Evolutionary conservation across 2,329 filamentous ascomycete genomes (phyloP), one percentile per base, ranked within the genome.

Genomic region (Fusarium poae): DNA sequence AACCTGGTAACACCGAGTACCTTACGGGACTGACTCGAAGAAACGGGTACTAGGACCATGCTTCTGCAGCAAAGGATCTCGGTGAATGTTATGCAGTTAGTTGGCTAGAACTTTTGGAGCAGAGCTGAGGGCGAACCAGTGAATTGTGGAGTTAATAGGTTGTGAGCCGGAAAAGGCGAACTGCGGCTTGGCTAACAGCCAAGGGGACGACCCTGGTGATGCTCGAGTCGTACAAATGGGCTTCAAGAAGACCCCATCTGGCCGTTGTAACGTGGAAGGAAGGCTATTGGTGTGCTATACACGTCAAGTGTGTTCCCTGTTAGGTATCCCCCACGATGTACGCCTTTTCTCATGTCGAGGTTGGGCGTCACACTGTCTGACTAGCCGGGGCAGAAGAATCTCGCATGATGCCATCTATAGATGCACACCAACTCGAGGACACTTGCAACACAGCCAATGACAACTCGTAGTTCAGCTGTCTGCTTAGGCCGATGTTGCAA

Each of bases 231-330:
- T 37, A 42, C 27, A 48, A 11, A 20, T 23, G 23, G n/a, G 23
- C 32, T 13, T 34, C 11, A 15, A 20, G 43, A 61, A 16, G 20
- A 23, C 21, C 16, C n/a, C 18, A 20, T 20, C 9, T 16, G 15
- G 30, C n/a, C 10, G 29, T 25, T 37, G 66, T 18, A 32, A 67
- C 39, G 53, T 50, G 53, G 39, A 35, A 70, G 64, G 57, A 67
- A 51, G 18, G 50, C 53, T 60, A 70, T 46, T n/a, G 40, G 20
- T 54, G 46, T 52, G 35, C 13, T 25, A 13, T 39, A 39, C 15
- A 25, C 42, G 63, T 30, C 16, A 34, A 39, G 48, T 34, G n/a
- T 20, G 21, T 20, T 42, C 25, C 27, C 13, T 29, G 18, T 16
- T 34, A 18, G 29, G 20, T 23, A 32, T 30, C 35, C 20, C 16